Evolutionary conservation across 208 protist genomes (phyloP).

Genomic region (Acanthamoeba castellanii): DNA sequence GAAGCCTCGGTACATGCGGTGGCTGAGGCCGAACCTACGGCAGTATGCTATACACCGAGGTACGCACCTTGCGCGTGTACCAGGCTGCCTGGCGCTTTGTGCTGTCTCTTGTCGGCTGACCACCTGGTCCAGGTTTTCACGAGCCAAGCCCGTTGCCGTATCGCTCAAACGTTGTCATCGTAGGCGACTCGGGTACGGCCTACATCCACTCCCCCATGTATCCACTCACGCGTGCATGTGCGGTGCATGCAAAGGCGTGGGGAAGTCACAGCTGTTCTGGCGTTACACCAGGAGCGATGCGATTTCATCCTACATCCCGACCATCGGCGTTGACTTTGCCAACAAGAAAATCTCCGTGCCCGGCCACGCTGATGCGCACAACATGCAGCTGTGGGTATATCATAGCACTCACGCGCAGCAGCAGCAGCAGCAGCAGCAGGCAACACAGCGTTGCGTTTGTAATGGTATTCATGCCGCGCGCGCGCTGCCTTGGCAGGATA

Average conservation of each 20-base stretch:
- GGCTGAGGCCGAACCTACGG: neutral
- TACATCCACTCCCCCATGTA: no score
- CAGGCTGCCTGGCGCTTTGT: no score
- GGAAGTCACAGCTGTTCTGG: neutral
- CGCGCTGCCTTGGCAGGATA: neutral
- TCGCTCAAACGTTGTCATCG: no score
- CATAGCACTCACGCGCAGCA: neutral
- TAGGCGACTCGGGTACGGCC: no score
- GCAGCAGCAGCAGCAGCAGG: no score
- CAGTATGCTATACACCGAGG: neutral
- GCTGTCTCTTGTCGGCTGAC: no score
- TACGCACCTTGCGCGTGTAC: no score
- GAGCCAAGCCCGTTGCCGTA: no score
- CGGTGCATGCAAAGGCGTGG: neutral
- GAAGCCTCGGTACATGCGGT: neutral
- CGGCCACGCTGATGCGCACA: neutral
- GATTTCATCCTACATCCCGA: neutral
- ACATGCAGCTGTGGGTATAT: neutral
- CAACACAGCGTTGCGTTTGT: neutral
- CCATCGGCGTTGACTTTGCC: neutral
- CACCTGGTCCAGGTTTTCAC: no score
- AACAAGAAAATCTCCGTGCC: neutral
- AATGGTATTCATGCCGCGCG: no score
- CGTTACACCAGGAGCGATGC: neutral
- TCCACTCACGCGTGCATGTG: no score